Base-by-base conservation (phyloP, 768 basidiomycete species). In the Psilocybe cubensis region DNA sequence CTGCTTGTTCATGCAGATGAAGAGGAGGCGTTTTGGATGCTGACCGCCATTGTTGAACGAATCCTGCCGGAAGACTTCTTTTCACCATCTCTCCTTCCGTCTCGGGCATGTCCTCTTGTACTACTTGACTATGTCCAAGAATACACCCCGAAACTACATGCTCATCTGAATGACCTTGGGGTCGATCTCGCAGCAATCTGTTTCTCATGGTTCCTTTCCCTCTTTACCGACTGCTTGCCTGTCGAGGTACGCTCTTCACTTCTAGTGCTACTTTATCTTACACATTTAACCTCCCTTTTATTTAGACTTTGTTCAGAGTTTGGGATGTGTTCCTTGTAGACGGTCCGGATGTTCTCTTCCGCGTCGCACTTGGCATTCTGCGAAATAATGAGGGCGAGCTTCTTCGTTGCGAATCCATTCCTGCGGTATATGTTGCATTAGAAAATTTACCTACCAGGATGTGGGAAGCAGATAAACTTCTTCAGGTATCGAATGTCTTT, bases 251-350 rank as follows among this genome's bases (percentile, higher is more conserved):
- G 80, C 69, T 49, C 3, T 6, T 28, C 2, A n/a, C 18, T 43
- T 11, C 2, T 11, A 38, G n/a, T 54, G 21, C 9, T 18, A 45
- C 50, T 41, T 31, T n/a, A 9, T 18, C 25, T 9, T n/a, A 20
- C 3, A 12, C 11, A 8, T 24, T 45, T 20, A 9, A 18, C 46
- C 59, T 27, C 38, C 44, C 11, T 35, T 42, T 17, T 47, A 52
- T 45, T 3, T 52, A 95, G 93, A 98, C 96, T 0, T 77, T 98
- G 38, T 96, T 98, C 74, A 80, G 96, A 48, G 88, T 98, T 5
- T 98, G 97, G 96, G 96, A 99, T 65, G 81, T 97, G 18, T 92
- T 98, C 72, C 85, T 98, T 55, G 87, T 96, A 2, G 94, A 97
- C 66, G 96, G 96, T 1, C 78, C 94, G 23, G 94, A 96, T 63